phyloP scores from a whole-genome alignment of 176 grass and related monocot species.

The Coix lacrymajobi region DNA sequence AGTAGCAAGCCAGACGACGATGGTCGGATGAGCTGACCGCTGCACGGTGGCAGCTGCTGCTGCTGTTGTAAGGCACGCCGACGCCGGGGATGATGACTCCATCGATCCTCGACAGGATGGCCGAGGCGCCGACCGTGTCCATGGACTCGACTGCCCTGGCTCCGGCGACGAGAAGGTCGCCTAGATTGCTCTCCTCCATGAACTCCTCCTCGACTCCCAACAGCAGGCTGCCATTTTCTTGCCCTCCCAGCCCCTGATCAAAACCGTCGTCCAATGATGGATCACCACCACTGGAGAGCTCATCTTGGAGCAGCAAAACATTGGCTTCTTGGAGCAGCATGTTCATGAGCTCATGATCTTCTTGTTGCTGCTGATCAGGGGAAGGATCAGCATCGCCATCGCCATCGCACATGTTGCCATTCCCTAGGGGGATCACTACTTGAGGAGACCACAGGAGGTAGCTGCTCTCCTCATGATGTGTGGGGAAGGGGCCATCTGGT shows the following conservation, averaged over 20 bases:
- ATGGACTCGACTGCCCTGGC: conserved; percentile 26
- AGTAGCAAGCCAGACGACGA: conserved; percentile 33
- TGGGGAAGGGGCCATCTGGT: conserved; percentile 35
- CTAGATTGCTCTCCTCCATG: conserved; percentile 27
- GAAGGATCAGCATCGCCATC: not conserved
- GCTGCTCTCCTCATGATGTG: conserved; percentile 26
- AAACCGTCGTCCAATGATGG: not conserved
- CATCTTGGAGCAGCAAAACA: not conserved
- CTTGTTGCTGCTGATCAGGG: conserved; percentile 12
- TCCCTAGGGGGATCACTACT: not conserved
- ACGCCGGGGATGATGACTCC: not conserved
- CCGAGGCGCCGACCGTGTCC: not conserved
- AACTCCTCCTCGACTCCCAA: conserved; percentile 19
- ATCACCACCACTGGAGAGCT: not conserved
- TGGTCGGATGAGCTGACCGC: not conserved
- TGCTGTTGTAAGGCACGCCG: not conserved
- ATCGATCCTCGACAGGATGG: conserved; percentile 34
- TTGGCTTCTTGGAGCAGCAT: conserved; percentile 12
- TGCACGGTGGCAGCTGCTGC: not conserved
- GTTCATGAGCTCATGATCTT: conserved; percentile 14
- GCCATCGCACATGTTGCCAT: not conserved
- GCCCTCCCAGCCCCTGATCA: not conserved
- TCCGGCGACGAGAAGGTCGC: conserved; percentile 20
- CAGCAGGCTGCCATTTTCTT: conserved; percentile 12
- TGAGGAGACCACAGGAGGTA: conserved; percentile 32